Evolutionary conservation across 2,329 filamentous ascomycete species (phyloP).

Genomic region (Colletotrichum tofieldiae): DNA sequence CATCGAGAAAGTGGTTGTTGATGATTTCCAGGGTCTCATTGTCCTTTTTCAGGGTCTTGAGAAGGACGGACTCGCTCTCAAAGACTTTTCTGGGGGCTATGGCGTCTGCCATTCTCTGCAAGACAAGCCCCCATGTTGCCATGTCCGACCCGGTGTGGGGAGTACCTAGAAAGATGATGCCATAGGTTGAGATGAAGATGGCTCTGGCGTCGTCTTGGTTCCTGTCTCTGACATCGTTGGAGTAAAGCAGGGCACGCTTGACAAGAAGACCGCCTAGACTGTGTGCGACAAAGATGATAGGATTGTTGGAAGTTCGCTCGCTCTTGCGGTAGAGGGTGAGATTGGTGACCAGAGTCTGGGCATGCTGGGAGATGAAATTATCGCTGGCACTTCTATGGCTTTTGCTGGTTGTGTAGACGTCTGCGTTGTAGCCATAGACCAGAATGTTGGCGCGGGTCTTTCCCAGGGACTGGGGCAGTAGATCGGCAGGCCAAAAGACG

Average conservation of each 20-base stretch:
- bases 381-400: conserved; percentile 72
- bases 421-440: conserved; percentile 83
- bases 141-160: conserved; percentile 80
- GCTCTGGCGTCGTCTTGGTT: conserved; percentile 77
- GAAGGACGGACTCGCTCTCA: conserved; percentile 76
- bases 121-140: conserved; percentile 76
- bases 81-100: conserved; percentile 77
- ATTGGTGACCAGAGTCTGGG: conserved; percentile 76
- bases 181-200: conserved; percentile 82
- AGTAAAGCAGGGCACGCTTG: conserved; percentile 79
- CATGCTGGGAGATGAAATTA: conserved; percentile 79
- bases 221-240: conserved; percentile 71
- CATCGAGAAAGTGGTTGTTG: conserved; percentile 80
- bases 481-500: conserved; percentile 79
- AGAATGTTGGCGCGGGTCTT: conserved; percentile 74
- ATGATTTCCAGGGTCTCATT: conserved; percentile 83
- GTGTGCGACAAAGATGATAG: conserved; percentile 84
- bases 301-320: conserved; percentile 70
- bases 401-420: conserved; percentile 65
- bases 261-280: conserved; percentile 81
- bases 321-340: conserved; percentile 75
- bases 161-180: conserved; percentile 83
- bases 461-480: conserved; percentile 74
- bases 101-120: conserved; percentile 78
- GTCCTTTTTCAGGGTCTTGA: conserved; percentile 80